These are phyloP conservation scores for Aegle marmelos DNA, from an alignment of 345 rosid species.

Conservation along the genomic window DNA sequence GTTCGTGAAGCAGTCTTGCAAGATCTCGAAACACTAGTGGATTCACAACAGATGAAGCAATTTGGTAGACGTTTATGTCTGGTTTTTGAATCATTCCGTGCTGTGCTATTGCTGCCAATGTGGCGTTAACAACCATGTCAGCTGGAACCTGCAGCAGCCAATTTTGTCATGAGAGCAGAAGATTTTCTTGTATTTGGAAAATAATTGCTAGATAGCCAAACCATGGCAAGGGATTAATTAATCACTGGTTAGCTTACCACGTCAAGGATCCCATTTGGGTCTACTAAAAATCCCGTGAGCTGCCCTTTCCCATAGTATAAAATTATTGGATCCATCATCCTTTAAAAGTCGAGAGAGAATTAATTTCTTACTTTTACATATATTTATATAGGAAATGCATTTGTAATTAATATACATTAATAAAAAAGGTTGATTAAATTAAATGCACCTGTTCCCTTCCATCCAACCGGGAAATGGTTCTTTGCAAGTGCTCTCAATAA, in stretches of 20 bases:
- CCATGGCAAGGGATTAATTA: not conserved
- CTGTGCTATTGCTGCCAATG: slow-evolving; percentile 79
- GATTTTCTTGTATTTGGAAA: too few relatives aligned
- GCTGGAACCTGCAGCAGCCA: slow-evolving; percentile 53
- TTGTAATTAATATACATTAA: not conserved
- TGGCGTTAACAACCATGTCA: slow-evolving; percentile 85
- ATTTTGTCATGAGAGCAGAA: not conserved
- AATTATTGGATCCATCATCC: slow-evolving; percentile 99
- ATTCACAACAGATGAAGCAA: slow-evolving; percentile 85
- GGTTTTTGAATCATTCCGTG: slow-evolving; percentile 64
- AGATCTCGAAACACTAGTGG: slow-evolving; percentile 69
- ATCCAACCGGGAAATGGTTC: slow-evolving; percentile 99
- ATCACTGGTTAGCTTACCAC: slow-evolving; percentile 45
- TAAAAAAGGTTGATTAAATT: not conserved
- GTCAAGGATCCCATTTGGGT: slow-evolving; percentile 86
- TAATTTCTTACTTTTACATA: too few relatives aligned
- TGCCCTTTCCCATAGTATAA: slow-evolving; percentile 92
- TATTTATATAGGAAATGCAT: too few relatives aligned
- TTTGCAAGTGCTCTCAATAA: slow-evolving; percentile 80
- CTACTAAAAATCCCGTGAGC: slow-evolving; percentile 81
- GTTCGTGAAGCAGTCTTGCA: slow-evolving; percentile 59
- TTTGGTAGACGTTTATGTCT: slow-evolving; percentile 71
- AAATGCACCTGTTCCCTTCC: slow-evolving; percentile 84
- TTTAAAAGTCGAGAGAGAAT: slow-evolving; percentile 11
- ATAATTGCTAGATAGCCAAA: not conserved